Evolutionary conservation across 345 rosid species (phyloP).

Genomic region (Linum lewisii): DNA sequence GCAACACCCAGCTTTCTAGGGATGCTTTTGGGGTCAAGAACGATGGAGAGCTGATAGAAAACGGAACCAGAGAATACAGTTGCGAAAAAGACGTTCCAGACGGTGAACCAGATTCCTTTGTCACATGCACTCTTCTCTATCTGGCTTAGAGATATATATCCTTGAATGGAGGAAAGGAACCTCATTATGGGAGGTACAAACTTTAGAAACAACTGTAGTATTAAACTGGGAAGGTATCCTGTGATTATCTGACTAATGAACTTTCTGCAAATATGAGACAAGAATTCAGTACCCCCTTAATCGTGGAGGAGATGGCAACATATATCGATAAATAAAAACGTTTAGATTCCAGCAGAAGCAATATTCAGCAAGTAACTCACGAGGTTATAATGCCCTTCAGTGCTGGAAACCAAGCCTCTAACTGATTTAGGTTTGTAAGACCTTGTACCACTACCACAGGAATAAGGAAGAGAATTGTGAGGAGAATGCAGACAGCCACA

Average conservation of each 20-base stretch:
- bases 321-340: neutral
- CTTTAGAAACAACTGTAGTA: slow-evolving; percentile 73
- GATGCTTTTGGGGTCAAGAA: slow-evolving; percentile 68
- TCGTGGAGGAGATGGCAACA: neutral
- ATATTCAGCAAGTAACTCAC: slow-evolving; percentile 30
- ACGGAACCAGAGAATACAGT: slow-evolving; percentile 87
- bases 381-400: slow-evolving; percentile 55
- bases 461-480: slow-evolving; percentile 71
- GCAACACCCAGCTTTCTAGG: slow-evolving; percentile 66
- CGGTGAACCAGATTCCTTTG: slow-evolving; percentile 89
- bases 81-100: slow-evolving; percentile 93
- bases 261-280: slow-evolving; percentile 48
- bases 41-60: slow-evolving; percentile 44
- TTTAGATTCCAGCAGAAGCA: neutral
- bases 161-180: slow-evolving; percentile 90
- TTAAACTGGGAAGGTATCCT: slow-evolving; percentile 92
- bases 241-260: slow-evolving; percentile 65
- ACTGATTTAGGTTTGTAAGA: slow-evolving; percentile 72
- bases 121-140: slow-evolving; percentile 90
- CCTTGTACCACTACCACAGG: slow-evolving; percentile 94
- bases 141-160: slow-evolving; percentile 70
- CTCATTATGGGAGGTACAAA: slow-evolving; percentile 84
- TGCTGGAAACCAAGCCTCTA: slow-evolving; percentile 74
- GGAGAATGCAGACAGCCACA: slow-evolving; percentile 56
- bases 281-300: slow-evolving; percentile 2